phyloP scores from a whole-genome alignment of 228 moss, liverwort and hornwort genomes.

The Sphagnum fallax region DNA sequence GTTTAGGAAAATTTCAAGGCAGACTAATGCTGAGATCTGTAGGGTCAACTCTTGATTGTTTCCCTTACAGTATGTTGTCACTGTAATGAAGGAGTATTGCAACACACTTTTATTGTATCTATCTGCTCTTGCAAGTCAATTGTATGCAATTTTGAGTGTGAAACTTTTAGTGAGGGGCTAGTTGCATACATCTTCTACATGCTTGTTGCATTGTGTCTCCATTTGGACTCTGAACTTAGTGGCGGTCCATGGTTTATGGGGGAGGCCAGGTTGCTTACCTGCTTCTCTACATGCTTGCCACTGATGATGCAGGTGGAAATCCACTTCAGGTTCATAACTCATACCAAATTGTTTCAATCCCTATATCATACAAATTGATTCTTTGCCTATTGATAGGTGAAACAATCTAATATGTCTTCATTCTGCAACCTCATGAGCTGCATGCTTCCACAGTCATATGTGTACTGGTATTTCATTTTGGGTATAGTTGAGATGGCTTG shows the following conservation, averaged over 20 bases:
- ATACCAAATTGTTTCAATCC: background rate
- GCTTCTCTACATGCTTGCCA: slow-evolving; percentile 34
- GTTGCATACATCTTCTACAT: too few species aligned
- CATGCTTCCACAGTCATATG: background rate
- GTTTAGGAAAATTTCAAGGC: background rate
- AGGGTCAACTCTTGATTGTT: background rate
- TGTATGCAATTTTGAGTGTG: too few species aligned
- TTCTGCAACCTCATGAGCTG: background rate
- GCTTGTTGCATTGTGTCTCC: too few species aligned
- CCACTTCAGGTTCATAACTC: slow-evolving; percentile 19
- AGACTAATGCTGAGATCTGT: background rate
- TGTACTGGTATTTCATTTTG: background rate
- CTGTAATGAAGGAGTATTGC: slow-evolving; percentile 20
- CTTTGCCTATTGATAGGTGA: background rate
- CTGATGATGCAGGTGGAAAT: slow-evolving; percentile 19
- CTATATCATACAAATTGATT: background rate
- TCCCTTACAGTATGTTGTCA: background rate
- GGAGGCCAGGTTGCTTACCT: slow-evolving; percentile 28
- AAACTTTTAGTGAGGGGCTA: too few species aligned
- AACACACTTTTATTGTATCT: background rate
- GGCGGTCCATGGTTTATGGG: background rate
- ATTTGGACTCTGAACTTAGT: too few species aligned
- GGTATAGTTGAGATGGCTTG: too few species aligned
- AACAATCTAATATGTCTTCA: background rate
- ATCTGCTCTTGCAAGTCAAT: too few species aligned